Evolutionary conservation across 2,329 filamentous ascomycete genomes (phyloP).

Genomic region (Penicillium decumbens): DNA sequence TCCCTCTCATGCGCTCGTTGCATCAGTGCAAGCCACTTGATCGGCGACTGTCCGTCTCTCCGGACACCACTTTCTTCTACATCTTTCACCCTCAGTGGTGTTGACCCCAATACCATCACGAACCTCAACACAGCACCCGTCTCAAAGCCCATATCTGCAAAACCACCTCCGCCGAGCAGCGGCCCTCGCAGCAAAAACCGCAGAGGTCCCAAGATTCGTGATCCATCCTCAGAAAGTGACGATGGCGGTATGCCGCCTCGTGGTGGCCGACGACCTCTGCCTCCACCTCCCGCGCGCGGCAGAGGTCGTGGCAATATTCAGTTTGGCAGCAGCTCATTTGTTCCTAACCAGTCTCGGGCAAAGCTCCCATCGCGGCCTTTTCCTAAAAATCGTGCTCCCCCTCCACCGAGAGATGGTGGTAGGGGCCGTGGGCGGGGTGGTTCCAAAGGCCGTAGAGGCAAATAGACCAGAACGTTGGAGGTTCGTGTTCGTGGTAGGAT

Average conservation of each 20-base stretch:
- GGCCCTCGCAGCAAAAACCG: conserved; percentile 28
- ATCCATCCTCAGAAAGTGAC: conserved; percentile 33
- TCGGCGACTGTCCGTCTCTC: conserved; percentile 43
- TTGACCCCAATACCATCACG: conserved; percentile 36
- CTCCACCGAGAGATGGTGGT: conserved; percentile 12
- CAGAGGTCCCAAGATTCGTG: conserved; percentile 22
- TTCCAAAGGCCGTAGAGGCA: conserved; percentile 9
- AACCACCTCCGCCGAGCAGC: conserved; percentile 1
- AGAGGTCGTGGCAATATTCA: conserved; percentile 34
- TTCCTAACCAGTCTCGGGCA: conserved; percentile 20
- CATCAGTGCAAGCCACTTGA: conserved; percentile 41
- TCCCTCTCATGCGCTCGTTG: conserved; percentile 45
- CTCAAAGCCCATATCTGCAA: not conserved
- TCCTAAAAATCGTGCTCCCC: conserved; percentile 8
- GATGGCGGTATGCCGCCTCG: conserved; percentile 33
- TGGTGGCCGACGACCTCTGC: conserved; percentile 24
- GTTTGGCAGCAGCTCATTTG: conserved; percentile 30
- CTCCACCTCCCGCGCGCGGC: conserved; percentile 22
- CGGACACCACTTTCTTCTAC: conserved; percentile 26
- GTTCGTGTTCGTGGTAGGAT: not conserved
- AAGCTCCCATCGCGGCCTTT: conserved; percentile 5
- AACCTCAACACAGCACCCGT: conserved; percentile 35
- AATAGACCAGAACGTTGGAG: conserved; percentile 1
- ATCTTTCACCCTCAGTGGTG: conserved; percentile 38
- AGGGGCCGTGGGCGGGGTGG: conserved; percentile 20